A percentile compares a stretch with the other conserved stretches of the same genome.
phyloP scores from a whole-genome alignment of 768 basidiomycete genomes.

The Coprinopsis cinerea region DNA sequence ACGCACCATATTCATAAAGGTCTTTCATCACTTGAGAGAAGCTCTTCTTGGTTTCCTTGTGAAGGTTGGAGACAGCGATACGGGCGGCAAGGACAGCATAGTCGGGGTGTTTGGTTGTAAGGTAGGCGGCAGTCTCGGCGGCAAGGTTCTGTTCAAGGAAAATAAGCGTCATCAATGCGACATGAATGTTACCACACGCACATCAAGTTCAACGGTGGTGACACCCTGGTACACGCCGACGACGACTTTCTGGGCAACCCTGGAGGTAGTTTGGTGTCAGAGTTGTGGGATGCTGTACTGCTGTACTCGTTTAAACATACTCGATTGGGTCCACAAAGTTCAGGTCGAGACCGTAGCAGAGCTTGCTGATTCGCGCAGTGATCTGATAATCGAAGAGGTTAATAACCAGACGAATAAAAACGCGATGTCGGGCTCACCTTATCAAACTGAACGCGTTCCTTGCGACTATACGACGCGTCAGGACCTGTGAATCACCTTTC shows the following conservation, averaged over 20 bases:
- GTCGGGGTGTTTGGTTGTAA: conserved; percentile 96
- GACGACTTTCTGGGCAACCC: conserved; percentile 89
- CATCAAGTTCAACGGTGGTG: conserved; percentile 96
- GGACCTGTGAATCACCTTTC: conserved; percentile 14
- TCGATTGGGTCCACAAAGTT: conserved; percentile 93
- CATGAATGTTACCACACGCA: conserved; percentile 31
- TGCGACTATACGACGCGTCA: conserved; percentile 46
- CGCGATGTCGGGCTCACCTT: conserved; percentile 47
- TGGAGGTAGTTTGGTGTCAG: conserved; percentile 22
- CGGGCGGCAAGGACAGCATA: conserved; percentile 98
- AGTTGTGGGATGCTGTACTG: neutral
- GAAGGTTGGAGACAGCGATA: conserved; percentile 96
- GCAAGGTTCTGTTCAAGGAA: conserved; percentile 70
- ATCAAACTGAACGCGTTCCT: conserved; percentile 90
- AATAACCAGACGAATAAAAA: conserved; percentile 11
- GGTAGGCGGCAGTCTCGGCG: conserved; percentile 93
- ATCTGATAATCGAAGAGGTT: conserved; percentile 44
- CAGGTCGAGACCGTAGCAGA: conserved; percentile 92
- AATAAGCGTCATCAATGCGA: neutral
- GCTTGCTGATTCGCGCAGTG: conserved; percentile 79
- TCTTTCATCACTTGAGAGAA: conserved; percentile 92
- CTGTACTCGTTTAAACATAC: conserved; percentile 34
- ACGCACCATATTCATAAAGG: conserved; percentile 79
- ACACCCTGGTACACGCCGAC: conserved; percentile 92
- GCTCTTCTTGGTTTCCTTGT: conserved; percentile 98